These are phyloP conservation scores for Solanum ossicruentum DNA, from an alignment of 257 asterid species.

Conservation along the genomic window DNA sequence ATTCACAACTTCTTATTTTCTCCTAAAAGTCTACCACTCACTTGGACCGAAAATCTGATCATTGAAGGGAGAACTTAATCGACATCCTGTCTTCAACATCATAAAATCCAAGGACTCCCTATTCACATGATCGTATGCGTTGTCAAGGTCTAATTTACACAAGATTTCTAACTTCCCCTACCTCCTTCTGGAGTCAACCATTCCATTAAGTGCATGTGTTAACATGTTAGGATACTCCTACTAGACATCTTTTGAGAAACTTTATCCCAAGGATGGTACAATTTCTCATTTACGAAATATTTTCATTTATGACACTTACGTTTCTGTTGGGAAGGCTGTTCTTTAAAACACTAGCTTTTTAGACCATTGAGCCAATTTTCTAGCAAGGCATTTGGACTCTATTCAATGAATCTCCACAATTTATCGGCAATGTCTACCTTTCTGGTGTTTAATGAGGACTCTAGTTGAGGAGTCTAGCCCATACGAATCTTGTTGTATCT, in stretches of 20 bases:
- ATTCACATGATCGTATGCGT: neutral
- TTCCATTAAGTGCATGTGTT: neutral
- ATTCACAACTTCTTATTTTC: neutral
- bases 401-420: neutral
- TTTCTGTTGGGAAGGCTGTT: neutral
- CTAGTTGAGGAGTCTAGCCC: neutral
- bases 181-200: neutral
- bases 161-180: neutral
- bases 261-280: neutral
- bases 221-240: neutral
- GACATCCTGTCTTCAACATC: neutral
- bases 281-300: neutral
- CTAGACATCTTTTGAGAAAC: neutral
- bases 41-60: neutral
- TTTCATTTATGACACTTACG: neutral
- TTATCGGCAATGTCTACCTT: neutral
- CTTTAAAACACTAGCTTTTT: neutral
- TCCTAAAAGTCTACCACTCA: neutral
- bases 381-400: neutral
- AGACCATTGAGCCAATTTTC: neutral
- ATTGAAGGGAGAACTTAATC: neutral
- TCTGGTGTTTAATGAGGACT: neutral
- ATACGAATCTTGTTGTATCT: neutral
- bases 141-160: neutral
- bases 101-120: neutral